phyloP scores from a whole-genome alignment of 2,329 filamentous ascomycete species.

The Mycosphaerella sp. region DNA sequence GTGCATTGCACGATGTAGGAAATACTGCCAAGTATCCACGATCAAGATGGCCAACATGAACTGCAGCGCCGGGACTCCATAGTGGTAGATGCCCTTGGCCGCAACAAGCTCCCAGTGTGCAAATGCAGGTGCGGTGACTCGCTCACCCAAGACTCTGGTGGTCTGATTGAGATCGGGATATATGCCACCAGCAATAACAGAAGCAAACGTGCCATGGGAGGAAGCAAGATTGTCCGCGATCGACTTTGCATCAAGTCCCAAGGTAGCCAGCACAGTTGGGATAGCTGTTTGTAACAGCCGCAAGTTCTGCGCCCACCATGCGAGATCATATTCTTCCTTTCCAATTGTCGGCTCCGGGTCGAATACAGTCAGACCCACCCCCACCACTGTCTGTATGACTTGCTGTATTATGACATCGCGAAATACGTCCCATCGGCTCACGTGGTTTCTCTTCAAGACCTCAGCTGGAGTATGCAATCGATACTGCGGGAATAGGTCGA shows the following conservation, averaged over 20 bases:
- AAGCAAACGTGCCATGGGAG: conserved; percentile 68
- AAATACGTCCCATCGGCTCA: conserved; percentile 75
- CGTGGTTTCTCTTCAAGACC: conserved; percentile 79
- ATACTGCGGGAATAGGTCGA: conserved; percentile 83
- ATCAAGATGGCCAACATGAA: conserved; percentile 67
- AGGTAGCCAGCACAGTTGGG: conserved; percentile 60
- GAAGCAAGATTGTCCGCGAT: conserved; percentile 69
- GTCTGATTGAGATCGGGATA: conserved; percentile 64
- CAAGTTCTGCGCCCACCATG: conserved; percentile 80
- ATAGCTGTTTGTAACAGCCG: conserved; percentile 73
- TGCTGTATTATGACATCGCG: conserved; percentile 91
- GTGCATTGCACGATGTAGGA: conserved; percentile 93
- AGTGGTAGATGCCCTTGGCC: conserved; percentile 75
- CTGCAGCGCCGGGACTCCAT: conserved; percentile 68
- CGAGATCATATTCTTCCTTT: conserved; percentile 76
- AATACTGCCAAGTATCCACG: conserved; percentile 98
- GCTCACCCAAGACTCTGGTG: conserved; percentile 48
- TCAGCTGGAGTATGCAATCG: conserved; percentile 92
- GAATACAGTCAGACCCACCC: conserved; percentile 59
- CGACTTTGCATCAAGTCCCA: conserved; percentile 70
- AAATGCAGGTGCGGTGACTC: conserved; percentile 60
- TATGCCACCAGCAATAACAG: conserved; percentile 68
- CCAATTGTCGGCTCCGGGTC: conserved; percentile 71
- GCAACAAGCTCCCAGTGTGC: conserved; percentile 71
- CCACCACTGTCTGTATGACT: conserved; percentile 73